These are phyloP conservation scores for Parachlorella kessleri DNA, from an alignment of 139 green algal species.

Conservation along the genomic window DNA sequence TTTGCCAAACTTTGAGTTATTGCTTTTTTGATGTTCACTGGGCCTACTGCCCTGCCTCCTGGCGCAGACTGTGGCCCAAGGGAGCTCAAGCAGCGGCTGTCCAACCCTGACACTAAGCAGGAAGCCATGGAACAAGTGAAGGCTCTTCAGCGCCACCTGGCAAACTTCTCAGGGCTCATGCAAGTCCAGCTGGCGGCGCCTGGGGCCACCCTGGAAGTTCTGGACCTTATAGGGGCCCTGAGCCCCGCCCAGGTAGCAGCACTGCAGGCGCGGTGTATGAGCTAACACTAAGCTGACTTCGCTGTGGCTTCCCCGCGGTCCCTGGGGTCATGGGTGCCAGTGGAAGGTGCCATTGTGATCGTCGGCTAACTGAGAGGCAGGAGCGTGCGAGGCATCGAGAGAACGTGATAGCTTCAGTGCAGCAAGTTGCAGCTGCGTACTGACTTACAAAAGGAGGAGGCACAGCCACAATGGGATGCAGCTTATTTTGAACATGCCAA, in stretches of 20 bases:
- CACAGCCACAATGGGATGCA: too few relatives aligned
- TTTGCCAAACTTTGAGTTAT: neutral
- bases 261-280: conserved; percentile 1
- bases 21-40: neutral
- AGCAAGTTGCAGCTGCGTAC: too few relatives aligned
- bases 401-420: too few relatives aligned
- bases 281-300: too few relatives aligned
- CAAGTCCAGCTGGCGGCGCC: neutral
- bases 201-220: neutral
- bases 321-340: too few relatives aligned
- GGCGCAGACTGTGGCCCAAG: neutral
- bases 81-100: neutral
- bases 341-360: too few relatives aligned
- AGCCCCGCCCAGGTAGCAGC: neutral
- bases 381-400: too few relatives aligned
- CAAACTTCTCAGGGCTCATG: neutral
- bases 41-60: neutral
- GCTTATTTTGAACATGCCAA: too few relatives aligned
- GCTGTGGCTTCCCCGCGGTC: too few relatives aligned
- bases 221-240: neutral
- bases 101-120: neutral
- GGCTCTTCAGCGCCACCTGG: neutral
- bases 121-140: neutral
- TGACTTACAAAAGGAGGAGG: too few relatives aligned
- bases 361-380: too few relatives aligned